These are phyloP conservation scores for Ampelocalamus luodianensis DNA, from an alignment of 176 grass and related monocot species.

Conservation along the genomic window DNA sequence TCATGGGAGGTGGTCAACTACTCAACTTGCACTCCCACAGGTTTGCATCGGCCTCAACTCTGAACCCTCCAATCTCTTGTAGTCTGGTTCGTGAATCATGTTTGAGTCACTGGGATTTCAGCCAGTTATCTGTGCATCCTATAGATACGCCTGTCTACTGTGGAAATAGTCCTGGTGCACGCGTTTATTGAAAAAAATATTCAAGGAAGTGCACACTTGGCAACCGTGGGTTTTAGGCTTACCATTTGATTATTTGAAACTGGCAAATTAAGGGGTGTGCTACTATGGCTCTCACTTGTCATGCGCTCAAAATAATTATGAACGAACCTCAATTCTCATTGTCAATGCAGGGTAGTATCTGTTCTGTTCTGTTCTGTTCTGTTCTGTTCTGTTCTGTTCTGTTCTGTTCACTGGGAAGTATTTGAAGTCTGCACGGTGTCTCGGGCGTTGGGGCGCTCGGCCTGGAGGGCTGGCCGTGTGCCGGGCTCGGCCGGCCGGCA, in stretches of 20 bases:
- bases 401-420: neutral
- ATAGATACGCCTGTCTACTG: constrained; percentile 5
- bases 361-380: too few relatives aligned
- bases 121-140: neutral
- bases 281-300: neutral
- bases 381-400: too few relatives aligned
- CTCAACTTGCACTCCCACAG: neutral
- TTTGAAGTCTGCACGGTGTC: neutral
- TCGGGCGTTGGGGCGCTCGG: too few relatives aligned
- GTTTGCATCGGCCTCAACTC: too few relatives aligned
- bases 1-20: neutral
- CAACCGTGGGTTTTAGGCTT: neutral
- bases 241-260: neutral
- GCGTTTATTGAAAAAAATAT: neutral
- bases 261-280: neutral
- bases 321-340: too few relatives aligned
- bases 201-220: neutral
- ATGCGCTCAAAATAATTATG: neutral
- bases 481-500: too few relatives aligned
- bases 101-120: neutral
- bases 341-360: too few relatives aligned
- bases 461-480: too few relatives aligned
- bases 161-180: neutral
- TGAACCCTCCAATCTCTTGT: neutral
- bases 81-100: constrained; percentile 20